Conservation (phyloP, 257 asterid genomes). For the Nicotiana paniculata region DNA sequence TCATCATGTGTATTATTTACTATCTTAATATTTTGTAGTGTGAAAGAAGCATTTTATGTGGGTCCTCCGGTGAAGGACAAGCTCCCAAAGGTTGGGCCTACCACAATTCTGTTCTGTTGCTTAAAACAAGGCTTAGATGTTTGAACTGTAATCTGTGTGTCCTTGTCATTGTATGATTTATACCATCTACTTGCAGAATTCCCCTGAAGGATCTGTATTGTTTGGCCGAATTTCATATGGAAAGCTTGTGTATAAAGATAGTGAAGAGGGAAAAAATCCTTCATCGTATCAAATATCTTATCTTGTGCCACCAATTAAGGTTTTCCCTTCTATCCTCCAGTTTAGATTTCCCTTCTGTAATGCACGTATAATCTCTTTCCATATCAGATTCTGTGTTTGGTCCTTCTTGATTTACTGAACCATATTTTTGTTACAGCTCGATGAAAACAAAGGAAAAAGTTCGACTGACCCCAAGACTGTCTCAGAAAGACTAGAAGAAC, state of each 20-base stretch:
- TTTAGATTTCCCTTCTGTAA: conserved; percentile 11
- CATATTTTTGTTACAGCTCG: conserved; percentile 35
- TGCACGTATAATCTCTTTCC: neutral
- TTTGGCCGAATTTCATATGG: conserved; percentile 82
- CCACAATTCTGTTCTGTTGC: neutral
- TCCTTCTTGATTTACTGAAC: conserved; percentile 15
- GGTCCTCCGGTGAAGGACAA: conserved; percentile 87
- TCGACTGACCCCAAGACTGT: conserved; percentile 55
- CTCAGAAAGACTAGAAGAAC: conserved; percentile 69
- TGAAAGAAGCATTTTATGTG: conserved; percentile 84
- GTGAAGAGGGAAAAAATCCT: conserved; percentile 58
- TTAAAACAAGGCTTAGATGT: neutral
- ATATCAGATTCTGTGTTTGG: neutral
- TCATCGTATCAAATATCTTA: conserved; percentile 61
- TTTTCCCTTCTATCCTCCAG: conserved; percentile 23
- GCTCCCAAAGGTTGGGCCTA: conserved; percentile 74
- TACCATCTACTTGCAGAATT: conserved; percentile 46
- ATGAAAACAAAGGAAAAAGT: conserved; percentile 67
- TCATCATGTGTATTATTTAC: neutral
- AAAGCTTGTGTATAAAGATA: conserved; percentile 49
- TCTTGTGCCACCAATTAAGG: conserved; percentile 81
- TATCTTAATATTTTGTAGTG: conserved; percentile 31
- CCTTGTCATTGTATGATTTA: neutral
- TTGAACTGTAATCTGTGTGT: neutral
- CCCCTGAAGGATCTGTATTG: conserved; percentile 73